Evolutionary conservation across 2,329 filamentous ascomycete species (phyloP).

Genomic region (Aspergillus ruber): DNA sequence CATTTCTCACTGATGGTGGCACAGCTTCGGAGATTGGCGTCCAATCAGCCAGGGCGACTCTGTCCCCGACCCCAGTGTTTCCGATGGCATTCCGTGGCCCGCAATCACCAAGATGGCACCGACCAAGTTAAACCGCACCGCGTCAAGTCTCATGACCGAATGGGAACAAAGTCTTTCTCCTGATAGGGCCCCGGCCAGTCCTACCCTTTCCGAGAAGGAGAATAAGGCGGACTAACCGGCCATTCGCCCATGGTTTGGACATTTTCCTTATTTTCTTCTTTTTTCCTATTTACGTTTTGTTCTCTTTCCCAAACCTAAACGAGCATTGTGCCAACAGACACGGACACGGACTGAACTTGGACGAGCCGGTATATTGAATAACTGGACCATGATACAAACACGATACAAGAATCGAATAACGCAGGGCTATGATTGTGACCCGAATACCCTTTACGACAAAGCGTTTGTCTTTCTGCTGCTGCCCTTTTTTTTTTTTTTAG

Average conservation of each 20-base stretch:
- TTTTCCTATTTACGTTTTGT: too few species aligned
- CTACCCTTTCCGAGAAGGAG: conserved; percentile 18
- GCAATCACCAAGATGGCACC: conserved; percentile 66
- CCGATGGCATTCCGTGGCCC: conserved; percentile 54
- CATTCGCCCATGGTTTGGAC: neutral
- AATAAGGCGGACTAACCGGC: conserved; percentile 25
- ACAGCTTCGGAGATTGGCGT: conserved; percentile 33
- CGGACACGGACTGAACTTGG: neutral
- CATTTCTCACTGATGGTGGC: conserved; percentile 15
- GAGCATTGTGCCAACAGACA: neutral
- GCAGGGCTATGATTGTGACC: conserved; percentile 27
- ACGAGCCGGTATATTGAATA: conserved; percentile 5
- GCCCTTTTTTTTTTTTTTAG: conserved; percentile 7
- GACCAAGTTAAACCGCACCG: conserved; percentile 71
- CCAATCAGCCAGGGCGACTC: conserved; percentile 19
- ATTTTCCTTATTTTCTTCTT: conserved; percentile 1
- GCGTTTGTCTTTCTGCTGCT: conserved; percentile 17
- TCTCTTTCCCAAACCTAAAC: neutral
- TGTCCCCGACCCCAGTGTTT: conserved; percentile 24
- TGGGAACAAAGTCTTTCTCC: conserved; percentile 71
- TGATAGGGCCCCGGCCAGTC: conserved; percentile 15
- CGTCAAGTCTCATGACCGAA: conserved; percentile 80
- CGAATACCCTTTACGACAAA: conserved; percentile 22
- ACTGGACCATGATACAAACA: conserved; percentile 2
- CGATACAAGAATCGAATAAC: conserved; percentile 22